Evolutionary conservation across 345 rosid species (phyloP).

Genomic region (Gossypium herbaceum): DNA sequence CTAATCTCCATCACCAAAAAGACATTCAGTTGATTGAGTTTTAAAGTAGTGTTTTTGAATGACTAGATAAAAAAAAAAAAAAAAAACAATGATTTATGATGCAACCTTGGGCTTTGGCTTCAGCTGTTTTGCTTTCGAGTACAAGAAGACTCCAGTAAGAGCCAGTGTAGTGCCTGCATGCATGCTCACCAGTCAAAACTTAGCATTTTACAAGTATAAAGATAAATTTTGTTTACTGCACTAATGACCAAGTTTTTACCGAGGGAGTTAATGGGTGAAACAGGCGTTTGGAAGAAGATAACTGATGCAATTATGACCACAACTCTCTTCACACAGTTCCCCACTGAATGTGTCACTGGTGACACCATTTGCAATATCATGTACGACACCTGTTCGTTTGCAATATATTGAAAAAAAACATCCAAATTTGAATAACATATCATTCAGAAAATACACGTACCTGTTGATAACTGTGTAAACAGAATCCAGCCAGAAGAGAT

Average conservation of each 20-base stretch:
- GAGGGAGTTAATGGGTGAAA: constrained; percentile 55
- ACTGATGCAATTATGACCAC: constrained; percentile 73
- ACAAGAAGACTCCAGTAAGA: constrained; percentile 71
- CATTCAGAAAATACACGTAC: constrained; percentile 19
- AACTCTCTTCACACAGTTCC: constrained; percentile 79
- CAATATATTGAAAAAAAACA: not conserved
- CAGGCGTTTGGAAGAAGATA: constrained; percentile 60
- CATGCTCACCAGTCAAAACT: not conserved
- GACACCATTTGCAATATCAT: constrained; percentile 73
- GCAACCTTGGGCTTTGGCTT: constrained; percentile 40
- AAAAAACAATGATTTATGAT: constrained; percentile 15
- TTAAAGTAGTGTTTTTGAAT: not conserved
- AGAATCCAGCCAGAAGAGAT: constrained; percentile 65
- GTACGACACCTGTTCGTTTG: constrained; percentile 57
- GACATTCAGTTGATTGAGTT: not conserved
- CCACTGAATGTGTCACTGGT: constrained; percentile 82
- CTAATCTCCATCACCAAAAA: too few relatives aligned
- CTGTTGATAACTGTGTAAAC: constrained; percentile 83
- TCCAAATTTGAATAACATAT: not conserved
- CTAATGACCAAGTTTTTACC: constrained; percentile 32
- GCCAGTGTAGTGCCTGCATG: constrained; percentile 70
- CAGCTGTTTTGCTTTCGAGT: constrained; percentile 48
- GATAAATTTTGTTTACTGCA: not conserved
- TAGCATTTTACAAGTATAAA: not conserved
- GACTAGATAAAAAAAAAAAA: not conserved